Evolutionary conservation across 306 rosid species (phyloP).

Genomic region (Sechiopsis laciniata): DNA sequence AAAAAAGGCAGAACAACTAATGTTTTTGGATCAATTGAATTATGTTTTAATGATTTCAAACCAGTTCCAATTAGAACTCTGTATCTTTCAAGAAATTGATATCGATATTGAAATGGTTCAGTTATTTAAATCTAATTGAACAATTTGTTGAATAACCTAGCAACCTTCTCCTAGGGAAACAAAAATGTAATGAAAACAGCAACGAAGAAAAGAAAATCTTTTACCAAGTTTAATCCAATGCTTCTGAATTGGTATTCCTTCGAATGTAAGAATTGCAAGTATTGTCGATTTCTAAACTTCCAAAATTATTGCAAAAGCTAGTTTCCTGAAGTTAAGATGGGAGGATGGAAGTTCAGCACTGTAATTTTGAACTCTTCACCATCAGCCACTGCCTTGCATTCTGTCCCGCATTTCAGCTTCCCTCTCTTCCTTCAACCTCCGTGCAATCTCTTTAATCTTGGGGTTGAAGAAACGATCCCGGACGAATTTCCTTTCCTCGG

Average conservation of each 20-base stretch:
- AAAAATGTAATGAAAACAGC: neutral
- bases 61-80: too few relatives aligned
- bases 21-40: too few relatives aligned
- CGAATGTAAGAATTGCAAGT: neutral
- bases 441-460: slow-evolving; percentile 41
- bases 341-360: neutral
- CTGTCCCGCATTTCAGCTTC: slow-evolving; percentile 35
- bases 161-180: neutral
- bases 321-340: neutral
- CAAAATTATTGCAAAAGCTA: slow-evolving; percentile 11
- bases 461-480: slow-evolving; percentile 67
- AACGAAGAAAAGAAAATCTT: neutral
- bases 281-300: neutral
- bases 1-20: too few relatives aligned
- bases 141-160: neutral
- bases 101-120: neutral
- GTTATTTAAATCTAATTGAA: neutral
- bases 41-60: too few relatives aligned
- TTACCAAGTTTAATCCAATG: neutral
- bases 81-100: too few relatives aligned
- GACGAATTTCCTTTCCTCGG: slow-evolving; percentile 65
- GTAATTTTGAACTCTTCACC: neutral
- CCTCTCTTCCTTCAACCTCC: slow-evolving; percentile 43
- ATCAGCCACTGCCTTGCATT: slow-evolving; percentile 26
- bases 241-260: neutral